Conservation (phyloP, 2,329 filamentous ascomycete genomes). For the Seiridium cupressi region DNA sequence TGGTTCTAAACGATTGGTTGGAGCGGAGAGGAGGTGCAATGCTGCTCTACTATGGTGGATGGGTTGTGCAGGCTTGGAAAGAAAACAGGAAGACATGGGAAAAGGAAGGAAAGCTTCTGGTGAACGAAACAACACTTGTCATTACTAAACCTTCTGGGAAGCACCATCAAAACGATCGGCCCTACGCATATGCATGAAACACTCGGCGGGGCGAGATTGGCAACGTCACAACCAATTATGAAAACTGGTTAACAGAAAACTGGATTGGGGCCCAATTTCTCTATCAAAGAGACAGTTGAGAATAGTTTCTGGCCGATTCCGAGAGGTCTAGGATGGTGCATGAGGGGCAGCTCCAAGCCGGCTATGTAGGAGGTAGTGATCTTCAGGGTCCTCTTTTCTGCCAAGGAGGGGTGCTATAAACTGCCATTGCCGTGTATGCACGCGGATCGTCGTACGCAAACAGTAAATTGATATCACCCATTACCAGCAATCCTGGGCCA, state of each 20-base stretch:
- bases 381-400: too few species aligned
- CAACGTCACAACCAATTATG: slow-evolving; percentile 21
- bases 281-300: neutral
- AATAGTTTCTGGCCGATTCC: too few species aligned
- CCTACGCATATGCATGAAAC: slow-evolving; percentile 10
- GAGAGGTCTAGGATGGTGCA: too few species aligned
- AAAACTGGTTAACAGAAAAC: slow-evolving; percentile 1
- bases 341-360: too few species aligned
- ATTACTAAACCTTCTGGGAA: neutral
- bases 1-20: neutral
- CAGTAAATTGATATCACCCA: too few species aligned
- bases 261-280: slow-evolving; percentile 4
- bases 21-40: neutral
- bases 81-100: neutral
- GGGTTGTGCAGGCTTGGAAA: neutral
- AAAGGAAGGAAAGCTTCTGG: neutral
- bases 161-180: slow-evolving; percentile 1
- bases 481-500: too few species aligned
- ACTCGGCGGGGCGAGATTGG: slow-evolving; percentile 16
- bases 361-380: too few species aligned
- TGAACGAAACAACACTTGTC: neutral
- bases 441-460: too few species aligned
- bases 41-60: neutral
- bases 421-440: too few species aligned
- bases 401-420: too few species aligned